Evolutionary conservation across 225 moss, liverwort and hornwort genomes (phyloP), one percentile per base, ranked within the genome.

Genomic region (Thuidium tamariscinum): DNA sequence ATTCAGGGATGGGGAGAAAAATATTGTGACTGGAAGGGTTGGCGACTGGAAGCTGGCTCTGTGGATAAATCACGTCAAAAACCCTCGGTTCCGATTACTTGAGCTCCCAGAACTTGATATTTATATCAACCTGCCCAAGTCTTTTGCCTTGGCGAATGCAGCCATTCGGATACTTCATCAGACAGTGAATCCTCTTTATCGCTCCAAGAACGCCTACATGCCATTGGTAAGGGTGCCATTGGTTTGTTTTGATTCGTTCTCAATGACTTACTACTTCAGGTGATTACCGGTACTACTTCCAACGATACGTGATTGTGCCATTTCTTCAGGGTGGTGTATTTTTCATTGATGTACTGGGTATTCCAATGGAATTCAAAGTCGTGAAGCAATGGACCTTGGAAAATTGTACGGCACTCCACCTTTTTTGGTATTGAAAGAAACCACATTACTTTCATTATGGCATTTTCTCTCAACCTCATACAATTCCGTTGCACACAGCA

Each of bases 341-440:
- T 92, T 92, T 96, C 63, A 95, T 98, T 77, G 98, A 98, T 92
- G 94, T 98, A 44, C 86, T 98, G 67, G 97, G 92, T 52, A 79
- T 98, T 65, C 97, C 98, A 66, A 36, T 81, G 68, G 94, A 96
- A 71, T 88, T 91, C 34, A 98, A 98, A 88, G 81, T 94, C 48
- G 95, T 98, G 87, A 93, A 92, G 91, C 87, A 91, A 48, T 97
- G 98, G 98, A 98, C 94, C 55, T 89, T 98, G 79, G 94, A 97
- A 87, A 95, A 95, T 88, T 74, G 98, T 97, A 89, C 51, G 81
- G 66, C 23, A 57, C 36, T 87, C 44, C 52, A 84, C 48, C 68
- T 70, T 74, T 49, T 48, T 18, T 69, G 37, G 73, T 63, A 23
- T 64, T 82, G 63, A 37, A 84, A 69, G 46, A 55, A 77, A 79